Evolutionary conservation across 1,284 basidiomycete species (phyloP).

Genomic region (Moniliella sp.): DNA sequence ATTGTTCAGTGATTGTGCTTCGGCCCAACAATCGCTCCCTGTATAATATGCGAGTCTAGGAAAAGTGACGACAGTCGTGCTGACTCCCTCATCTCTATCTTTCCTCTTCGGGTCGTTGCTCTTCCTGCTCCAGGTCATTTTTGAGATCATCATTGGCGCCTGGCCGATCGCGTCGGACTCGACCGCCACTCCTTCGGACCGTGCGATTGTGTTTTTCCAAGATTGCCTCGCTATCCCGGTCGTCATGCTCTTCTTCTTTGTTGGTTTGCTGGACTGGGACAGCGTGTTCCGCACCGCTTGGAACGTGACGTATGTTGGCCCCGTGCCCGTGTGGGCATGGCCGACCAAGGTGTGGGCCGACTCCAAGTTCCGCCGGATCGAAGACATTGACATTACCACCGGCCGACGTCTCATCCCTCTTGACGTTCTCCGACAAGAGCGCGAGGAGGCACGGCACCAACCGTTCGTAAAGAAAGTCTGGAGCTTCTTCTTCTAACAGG

Average conservation of each 20-base stretch:
- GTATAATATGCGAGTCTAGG: too few species aligned
- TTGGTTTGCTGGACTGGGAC: not conserved
- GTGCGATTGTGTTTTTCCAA: conserved; percentile 38
- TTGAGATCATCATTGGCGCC: conserved; percentile 18
- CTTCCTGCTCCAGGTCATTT: conserved; percentile 18
- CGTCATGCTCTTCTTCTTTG: conserved; percentile 7
- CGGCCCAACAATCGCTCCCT: too few species aligned
- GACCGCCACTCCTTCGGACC: conserved; percentile 9
- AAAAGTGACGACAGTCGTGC: too few species aligned
- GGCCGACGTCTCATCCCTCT: conserved; percentile 14
- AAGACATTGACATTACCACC: conserved; percentile 29
- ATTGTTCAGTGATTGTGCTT: too few species aligned
- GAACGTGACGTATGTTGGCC: too few species aligned
- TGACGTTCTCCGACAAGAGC: conserved; percentile 23
- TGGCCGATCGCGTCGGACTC: conserved; percentile 24
- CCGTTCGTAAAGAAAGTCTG: conserved; percentile 7
- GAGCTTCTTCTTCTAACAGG: too few species aligned
- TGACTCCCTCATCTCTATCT: conserved; percentile 21
- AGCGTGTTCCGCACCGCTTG: conserved; percentile 21
- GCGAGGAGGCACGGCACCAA: conserved; percentile 12
- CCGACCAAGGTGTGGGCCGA: not conserved
- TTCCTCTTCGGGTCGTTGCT: conserved; percentile 35
- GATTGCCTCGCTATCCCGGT: conserved; percentile 35
- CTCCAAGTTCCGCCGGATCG: conserved; percentile 7
- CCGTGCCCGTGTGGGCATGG: conserved; percentile 7